Evolutionary conservation across 768 basidiomycete genomes (phyloP).

Genomic region (Neoboletus brunneissimus): DNA sequence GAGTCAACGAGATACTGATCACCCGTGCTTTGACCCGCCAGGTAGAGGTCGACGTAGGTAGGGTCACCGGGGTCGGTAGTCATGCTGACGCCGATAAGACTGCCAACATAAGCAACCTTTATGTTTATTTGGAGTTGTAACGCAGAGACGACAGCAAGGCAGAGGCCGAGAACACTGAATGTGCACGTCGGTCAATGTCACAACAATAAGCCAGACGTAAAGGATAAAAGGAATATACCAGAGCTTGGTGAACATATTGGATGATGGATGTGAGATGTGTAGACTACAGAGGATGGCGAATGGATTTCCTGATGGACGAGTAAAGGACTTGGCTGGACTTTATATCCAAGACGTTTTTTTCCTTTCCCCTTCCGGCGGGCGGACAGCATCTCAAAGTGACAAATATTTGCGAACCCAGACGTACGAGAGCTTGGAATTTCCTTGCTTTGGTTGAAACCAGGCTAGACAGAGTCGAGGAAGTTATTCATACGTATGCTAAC

Average conservation of each 20-base stretch:
- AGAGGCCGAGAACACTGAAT: neutral
- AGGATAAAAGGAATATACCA: neutral
- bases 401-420: neutral
- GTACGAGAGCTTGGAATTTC: neutral
- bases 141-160: neutral
- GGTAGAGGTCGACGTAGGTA: neutral
- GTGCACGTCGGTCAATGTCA: neutral
- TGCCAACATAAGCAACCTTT: rapidly evolving
- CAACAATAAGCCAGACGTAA: neutral
- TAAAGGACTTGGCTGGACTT: neutral
- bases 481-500: neutral
- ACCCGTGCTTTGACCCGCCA: rapidly evolving
- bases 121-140: neutral
- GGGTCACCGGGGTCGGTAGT: neutral
- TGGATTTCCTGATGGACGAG: neutral
- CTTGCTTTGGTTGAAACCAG: too few species aligned
- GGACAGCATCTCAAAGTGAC: neutral
- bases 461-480: too few species aligned
- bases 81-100: rapidly evolving
- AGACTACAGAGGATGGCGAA: neutral
- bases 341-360: neutral
- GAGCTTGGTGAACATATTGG: neutral
- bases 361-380: neutral
- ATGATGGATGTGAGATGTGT: too few species aligned
- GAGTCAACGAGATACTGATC: neutral